Percentiles rank a stretch among this genome's conserved stretches.
Evolutionary conservation across 2,329 filamentous ascomycete genomes (phyloP).

Genomic region (Pezicula carpinea): DNA sequence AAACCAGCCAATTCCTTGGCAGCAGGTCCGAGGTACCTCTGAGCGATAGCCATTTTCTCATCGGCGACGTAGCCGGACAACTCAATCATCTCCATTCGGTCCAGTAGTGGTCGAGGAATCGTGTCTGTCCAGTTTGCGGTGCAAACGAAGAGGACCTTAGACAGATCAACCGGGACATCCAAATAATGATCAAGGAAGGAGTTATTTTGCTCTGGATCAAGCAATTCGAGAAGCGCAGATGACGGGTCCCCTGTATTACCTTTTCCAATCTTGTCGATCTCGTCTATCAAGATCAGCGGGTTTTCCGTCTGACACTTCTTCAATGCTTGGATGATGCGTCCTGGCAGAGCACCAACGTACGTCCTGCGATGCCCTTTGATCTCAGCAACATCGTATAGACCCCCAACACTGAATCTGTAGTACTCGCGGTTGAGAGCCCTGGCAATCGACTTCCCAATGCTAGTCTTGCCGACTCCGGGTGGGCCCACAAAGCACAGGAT

Average conservation of each 20-base stretch:
- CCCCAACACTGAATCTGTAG: slow-evolving; percentile 97
- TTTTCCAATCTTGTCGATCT: slow-evolving; percentile 95
- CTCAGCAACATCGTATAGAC: slow-evolving; percentile 93
- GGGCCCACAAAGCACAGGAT: slow-evolving; percentile 97
- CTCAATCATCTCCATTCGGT: slow-evolving; percentile 97
- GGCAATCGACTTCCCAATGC: slow-evolving; percentile 97
- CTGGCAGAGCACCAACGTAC: slow-evolving; percentile 92
- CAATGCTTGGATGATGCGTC: slow-evolving; percentile 93
- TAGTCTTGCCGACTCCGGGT: slow-evolving; percentile 96
- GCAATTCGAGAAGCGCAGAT: slow-evolving; percentile 84
- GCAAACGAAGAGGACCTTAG: slow-evolving; percentile 97
- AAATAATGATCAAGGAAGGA: slow-evolving; percentile 99
- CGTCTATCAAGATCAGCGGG: slow-evolving; percentile 91
- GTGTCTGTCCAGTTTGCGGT: slow-evolving; percentile 99
- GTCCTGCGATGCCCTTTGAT: slow-evolving; percentile 97
- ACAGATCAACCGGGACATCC: slow-evolving; percentile 95
- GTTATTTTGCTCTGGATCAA: slow-evolving; percentile 95
- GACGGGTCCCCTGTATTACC: slow-evolving; percentile 96
- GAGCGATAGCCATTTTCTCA: slow-evolving; percentile 98
- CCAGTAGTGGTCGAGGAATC: slow-evolving; percentile 86
- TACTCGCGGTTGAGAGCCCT: slow-evolving; percentile 92
- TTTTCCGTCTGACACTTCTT: slow-evolving; percentile 99
- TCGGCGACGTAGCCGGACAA: slow-evolving; percentile 95
- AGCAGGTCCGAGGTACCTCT: slow-evolving; percentile 84
- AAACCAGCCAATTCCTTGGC: slow-evolving; percentile 93